Evolutionary conservation across 345 rosid genomes (phyloP).

Genomic region (Anacardium occidentale): DNA sequence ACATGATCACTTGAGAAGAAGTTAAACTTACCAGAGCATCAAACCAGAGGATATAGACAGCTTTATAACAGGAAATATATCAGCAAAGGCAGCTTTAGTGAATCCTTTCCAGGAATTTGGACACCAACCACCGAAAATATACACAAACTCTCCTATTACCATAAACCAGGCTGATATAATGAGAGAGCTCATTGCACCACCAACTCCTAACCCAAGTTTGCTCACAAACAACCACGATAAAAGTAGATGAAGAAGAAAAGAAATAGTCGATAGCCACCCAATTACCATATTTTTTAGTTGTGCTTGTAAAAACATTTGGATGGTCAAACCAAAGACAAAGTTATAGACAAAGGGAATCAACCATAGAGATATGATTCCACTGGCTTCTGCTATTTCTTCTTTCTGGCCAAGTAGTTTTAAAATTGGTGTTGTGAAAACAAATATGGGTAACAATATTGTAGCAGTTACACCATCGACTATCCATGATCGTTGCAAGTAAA

Average conservation of each 20-base stretch:
- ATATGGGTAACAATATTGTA: constrained; percentile 40
- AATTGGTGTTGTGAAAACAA: constrained; percentile 40
- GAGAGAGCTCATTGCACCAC: constrained; percentile 51
- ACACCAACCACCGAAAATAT: constrained; percentile 15
- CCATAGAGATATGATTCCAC: constrained; percentile 48
- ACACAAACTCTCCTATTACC: constrained; percentile 42
- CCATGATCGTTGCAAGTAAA: constrained; percentile 61
- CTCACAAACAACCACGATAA: constrained; percentile 45
- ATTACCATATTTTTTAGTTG: constrained; percentile 49
- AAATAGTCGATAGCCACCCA: constrained; percentile 35
- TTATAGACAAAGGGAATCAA: constrained; percentile 46
- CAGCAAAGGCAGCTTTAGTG: not conserved
- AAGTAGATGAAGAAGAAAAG: constrained; percentile 33
- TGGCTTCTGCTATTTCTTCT: constrained; percentile 36
- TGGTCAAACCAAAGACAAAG: constrained; percentile 39
- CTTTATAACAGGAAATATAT: constrained; percentile 12
- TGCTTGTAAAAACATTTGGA: constrained; percentile 57
- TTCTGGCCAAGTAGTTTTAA: constrained; percentile 43
- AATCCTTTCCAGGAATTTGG: constrained; percentile 6
- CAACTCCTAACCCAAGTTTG: constrained; percentile 39
- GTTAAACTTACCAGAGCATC: constrained; percentile 1
- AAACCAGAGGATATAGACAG: constrained; percentile 12
- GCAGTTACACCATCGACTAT: constrained; percentile 34
- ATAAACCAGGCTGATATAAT: constrained; percentile 46
- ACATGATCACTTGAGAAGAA: too few species aligned